These are phyloP conservation scores for Sisymbrium altissimum DNA, from an alignment of 345 rosid species.

Conservation along the genomic window DNA sequence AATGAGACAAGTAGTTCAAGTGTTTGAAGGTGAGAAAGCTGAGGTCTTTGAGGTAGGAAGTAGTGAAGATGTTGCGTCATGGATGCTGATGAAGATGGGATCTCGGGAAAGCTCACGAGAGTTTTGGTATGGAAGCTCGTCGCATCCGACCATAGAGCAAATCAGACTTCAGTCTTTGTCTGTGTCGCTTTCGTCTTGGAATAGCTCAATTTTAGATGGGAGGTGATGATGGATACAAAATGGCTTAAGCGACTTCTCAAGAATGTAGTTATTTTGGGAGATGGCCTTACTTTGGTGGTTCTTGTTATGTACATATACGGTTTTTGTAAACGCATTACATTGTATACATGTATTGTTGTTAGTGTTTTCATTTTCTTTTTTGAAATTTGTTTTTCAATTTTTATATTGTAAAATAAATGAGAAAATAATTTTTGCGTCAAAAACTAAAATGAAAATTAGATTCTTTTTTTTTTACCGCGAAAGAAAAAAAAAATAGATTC, in stretches of 20 bases:
- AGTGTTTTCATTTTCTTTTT: not conserved
- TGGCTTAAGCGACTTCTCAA: not conserved
- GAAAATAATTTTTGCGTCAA: not conserved
- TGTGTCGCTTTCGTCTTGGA: constrained; percentile 31
- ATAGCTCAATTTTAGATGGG: constrained; percentile 26
- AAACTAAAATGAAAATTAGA: no score
- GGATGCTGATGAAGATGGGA: constrained; percentile 35
- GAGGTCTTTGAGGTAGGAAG: constrained; percentile 23
- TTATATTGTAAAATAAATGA: not conserved
- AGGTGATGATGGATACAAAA: constrained; percentile 14
- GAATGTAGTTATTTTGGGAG: not conserved
- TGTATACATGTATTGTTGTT: constrained; percentile 2
- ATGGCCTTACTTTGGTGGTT: not conserved
- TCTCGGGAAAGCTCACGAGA: constrained; percentile 22
- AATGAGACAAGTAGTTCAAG: constrained; percentile 47
- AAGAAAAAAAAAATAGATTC: no score
- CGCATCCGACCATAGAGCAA: constrained; percentile 32
- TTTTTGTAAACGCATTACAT: not conserved
- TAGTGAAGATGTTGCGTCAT: constrained; percentile 23
- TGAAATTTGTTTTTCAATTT: not conserved
- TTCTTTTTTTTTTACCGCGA: no score
- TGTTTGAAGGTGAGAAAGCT: constrained; percentile 39
- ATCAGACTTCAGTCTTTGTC: constrained; percentile 24
- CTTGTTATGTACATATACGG: constrained; percentile 6
- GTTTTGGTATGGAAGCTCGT: constrained; percentile 29